These are phyloP conservation scores for Cornus florida DNA, from an alignment of 148 eudicot genomes.

Conservation along the genomic window DNA sequence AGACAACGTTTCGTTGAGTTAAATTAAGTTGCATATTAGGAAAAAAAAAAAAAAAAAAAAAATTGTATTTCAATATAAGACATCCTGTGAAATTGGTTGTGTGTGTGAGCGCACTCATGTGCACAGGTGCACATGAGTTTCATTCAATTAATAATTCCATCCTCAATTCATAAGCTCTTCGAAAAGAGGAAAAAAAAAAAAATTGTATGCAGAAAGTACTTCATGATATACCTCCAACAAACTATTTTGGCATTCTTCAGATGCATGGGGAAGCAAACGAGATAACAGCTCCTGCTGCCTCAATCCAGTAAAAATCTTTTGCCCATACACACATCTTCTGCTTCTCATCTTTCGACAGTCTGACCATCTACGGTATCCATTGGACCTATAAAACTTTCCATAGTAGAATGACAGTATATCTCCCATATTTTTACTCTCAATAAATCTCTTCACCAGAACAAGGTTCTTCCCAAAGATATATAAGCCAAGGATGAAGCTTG, in stretches of 20 bases:
- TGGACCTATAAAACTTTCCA: slow-evolving; percentile 55
- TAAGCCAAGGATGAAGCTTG: slow-evolving; percentile 69
- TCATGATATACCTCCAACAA: slow-evolving; percentile 62
- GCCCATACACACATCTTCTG: slow-evolving; percentile 59
- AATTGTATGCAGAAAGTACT: background rate
- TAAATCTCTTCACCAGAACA: slow-evolving; percentile 46
- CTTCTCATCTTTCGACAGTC: slow-evolving; percentile 61
- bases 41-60: too few relatives aligned
- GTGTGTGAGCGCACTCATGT: background rate
- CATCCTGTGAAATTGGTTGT: background rate
- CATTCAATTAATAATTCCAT: background rate
- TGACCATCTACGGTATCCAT: slow-evolving; percentile 60
- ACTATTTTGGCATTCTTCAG: slow-evolving; percentile 55
- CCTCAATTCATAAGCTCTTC: background rate
- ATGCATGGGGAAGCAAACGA: slow-evolving; percentile 51
- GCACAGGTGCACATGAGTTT: background rate
- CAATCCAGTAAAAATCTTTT: slow-evolving; percentile 64
- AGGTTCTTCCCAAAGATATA: slow-evolving; percentile 78
- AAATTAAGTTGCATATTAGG: too few relatives aligned
- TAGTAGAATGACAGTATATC: slow-evolving; percentile 58
- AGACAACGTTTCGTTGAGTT: too few relatives aligned
- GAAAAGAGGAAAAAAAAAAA: background rate
- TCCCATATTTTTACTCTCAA: slow-evolving; percentile 57
- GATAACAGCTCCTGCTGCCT: slow-evolving; percentile 71
- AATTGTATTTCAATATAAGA: background rate